Percentiles rank a stretch among this genome's conserved stretches.
Evolutionary conservation across 1,284 basidiomycete species (phyloP).

Genomic region (Cutaneotrichosporon sp.): DNA sequence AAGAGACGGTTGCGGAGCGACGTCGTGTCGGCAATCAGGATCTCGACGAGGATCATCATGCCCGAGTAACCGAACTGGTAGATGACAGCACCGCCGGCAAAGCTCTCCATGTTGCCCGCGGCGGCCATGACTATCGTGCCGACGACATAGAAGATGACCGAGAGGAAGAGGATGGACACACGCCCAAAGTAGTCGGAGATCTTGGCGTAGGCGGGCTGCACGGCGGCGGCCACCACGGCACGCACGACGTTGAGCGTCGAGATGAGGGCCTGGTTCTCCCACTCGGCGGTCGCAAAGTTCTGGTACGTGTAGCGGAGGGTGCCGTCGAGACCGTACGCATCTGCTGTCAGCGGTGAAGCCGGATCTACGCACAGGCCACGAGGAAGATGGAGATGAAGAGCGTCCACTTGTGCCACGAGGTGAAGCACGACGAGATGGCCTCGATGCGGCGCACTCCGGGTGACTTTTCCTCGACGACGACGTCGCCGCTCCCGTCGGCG

Average conservation of each 20-base stretch:
- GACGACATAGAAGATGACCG: slow-evolving; percentile 50
- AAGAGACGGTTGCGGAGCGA: slow-evolving; percentile 54
- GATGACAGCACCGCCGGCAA: slow-evolving; percentile 50
- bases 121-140: slow-evolving; percentile 53
- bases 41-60: slow-evolving; percentile 43
- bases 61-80: slow-evolving; percentile 48
- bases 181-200: slow-evolving; percentile 54
- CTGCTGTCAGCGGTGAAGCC: not conserved
- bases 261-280: slow-evolving; percentile 33
- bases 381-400: slow-evolving; percentile 53
- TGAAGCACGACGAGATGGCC: slow-evolving; percentile 19
- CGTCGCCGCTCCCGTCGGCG: not conserved
- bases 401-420: slow-evolving; percentile 12
- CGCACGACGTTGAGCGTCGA: slow-evolving; percentile 49
- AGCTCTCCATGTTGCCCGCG: slow-evolving; percentile 41
- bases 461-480: slow-evolving; percentile 17
- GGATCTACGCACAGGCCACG: slow-evolving; percentile 42
- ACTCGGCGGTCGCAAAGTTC: slow-evolving; percentile 24
- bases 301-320: slow-evolving; percentile 44
- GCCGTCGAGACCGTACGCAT: slow-evolving; percentile 43
- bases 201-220: slow-evolving; percentile 47
- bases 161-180: slow-evolving; percentile 46
- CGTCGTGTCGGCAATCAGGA: slow-evolving; percentile 55
- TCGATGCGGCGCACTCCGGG: slow-evolving; percentile 23
- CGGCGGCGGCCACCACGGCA: slow-evolving; percentile 41